Evolutionary conservation across 1,284 basidiomycete species (phyloP).

Genomic region (Rhodotorula sp.): DNA sequence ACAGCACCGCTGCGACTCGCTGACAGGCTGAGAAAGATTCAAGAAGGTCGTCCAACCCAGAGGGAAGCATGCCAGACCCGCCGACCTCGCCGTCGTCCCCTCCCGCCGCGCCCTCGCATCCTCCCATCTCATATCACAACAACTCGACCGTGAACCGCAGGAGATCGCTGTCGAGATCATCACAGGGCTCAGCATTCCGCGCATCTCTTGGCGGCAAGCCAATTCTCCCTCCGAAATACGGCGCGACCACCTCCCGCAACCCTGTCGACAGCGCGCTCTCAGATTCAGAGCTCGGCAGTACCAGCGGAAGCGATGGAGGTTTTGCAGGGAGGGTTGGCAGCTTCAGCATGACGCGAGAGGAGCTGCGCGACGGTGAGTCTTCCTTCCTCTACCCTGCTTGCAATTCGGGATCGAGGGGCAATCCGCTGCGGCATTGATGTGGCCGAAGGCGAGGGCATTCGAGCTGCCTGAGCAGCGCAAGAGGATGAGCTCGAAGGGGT

Average conservation of each 20-base stretch:
- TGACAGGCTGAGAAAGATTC: too few relatives aligned
- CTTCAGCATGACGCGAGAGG: slow-evolving; percentile 36
- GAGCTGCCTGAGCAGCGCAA: too few relatives aligned
- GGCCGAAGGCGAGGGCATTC: too few relatives aligned
- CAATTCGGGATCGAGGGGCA: background rate
- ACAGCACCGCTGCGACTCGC: too few relatives aligned
- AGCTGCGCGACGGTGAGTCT: slow-evolving; percentile 37
- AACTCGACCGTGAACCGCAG: slow-evolving; percentile 2
- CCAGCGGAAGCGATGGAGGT: slow-evolving; percentile 10
- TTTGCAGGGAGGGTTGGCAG: slow-evolving; percentile 19
- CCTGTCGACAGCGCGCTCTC: background rate
- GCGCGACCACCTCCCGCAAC: background rate
- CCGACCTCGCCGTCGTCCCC: too few relatives aligned
- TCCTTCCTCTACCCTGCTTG: too few relatives aligned
- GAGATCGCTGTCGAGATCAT: background rate
- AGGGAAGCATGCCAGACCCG: too few relatives aligned
- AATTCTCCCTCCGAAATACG: slow-evolving; percentile 9
- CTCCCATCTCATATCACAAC: background rate
- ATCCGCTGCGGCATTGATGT: too few relatives aligned
- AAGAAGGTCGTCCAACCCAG: too few relatives aligned
- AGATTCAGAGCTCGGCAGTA: slow-evolving; percentile 16
- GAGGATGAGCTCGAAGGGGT: too few relatives aligned
- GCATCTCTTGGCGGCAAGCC: slow-evolving; percentile 31
- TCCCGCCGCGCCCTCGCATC: background rate
- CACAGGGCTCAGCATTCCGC: slow-evolving; percentile 12